These are phyloP conservation scores for Venturia pyrina DNA, from an alignment of 2,329 filamentous ascomycete genomes.

Conservation along the genomic window DNA sequence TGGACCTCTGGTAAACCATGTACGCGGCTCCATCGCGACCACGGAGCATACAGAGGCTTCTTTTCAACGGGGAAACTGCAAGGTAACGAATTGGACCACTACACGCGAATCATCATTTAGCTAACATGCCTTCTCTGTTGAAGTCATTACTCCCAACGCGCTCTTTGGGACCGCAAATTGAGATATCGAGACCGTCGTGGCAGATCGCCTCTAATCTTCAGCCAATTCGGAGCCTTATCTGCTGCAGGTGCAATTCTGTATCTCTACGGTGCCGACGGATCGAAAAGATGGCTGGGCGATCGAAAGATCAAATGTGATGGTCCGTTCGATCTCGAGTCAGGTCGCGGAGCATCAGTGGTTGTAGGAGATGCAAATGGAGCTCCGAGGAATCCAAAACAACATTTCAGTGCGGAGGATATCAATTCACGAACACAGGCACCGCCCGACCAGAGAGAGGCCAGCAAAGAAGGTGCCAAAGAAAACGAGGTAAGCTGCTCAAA, in stretches of 20 bases:
- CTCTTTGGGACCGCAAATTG: background rate
- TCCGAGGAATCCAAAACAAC: conserved; percentile 1
- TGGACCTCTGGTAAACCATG: background rate
- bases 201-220: background rate
- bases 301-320: conserved; percentile 2
- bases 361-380: background rate
- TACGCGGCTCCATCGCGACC: background rate
- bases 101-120: background rate
- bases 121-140: background rate
- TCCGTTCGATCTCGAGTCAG: background rate
- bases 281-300: background rate
- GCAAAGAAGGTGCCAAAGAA: background rate
- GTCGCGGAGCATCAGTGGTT: background rate
- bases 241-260: background rate
- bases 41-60: background rate
- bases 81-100: background rate
- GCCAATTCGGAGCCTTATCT: background rate
- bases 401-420: conserved; percentile 11
- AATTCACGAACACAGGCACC: conserved; percentile 6
- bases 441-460: background rate
- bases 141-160: background rate
- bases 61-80: background rate
- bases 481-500: background rate
- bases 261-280: background rate
- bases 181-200: background rate